Base-by-base conservation (phyloP, 2,329 filamentous ascomycete genomes). In the Aspergillus pseudoviridinutans region DNA sequence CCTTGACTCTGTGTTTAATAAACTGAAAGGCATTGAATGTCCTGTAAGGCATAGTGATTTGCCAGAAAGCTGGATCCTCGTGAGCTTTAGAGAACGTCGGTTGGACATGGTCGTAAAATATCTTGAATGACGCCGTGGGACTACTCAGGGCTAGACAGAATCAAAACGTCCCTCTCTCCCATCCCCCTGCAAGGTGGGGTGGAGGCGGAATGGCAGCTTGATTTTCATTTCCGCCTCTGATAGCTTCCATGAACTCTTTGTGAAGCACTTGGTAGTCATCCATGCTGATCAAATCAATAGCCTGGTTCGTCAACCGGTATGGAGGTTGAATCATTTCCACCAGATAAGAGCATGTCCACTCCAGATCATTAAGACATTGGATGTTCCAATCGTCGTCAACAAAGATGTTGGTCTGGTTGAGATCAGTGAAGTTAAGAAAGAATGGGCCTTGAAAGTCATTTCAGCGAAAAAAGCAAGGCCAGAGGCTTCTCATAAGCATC, bases 381-480 rank as follows among this genome's bases (percentile, higher is more conserved):
- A 70, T 62, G 28, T 69, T 58, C 68, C 66, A 69, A 22, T 64
- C 24, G 3, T 62, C 49, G 54, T 68, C 59, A 8, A 69, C 61
- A 44, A 66, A 55, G 4, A 70, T 66, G 38, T 70, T 70, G 53
- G 71, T 74, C 53, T 67, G 64, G 53, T 78, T 69, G 4, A 79
- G 58, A 60, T 79, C 76, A 12, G 74, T 51, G 9, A 56, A 25
- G 14, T 17, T 47, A 4, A 54, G 17, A 20, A 55, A 25, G 57
- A 76, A 78, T 25, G 72, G 72, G 6, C 76, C 73, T 20, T 65
- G 59, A 9, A 66, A 61, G 20, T 74, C 61, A 59, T 74, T 69
- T 28, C 50, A 54, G 6, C 41, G 61, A 50, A 66, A 71, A 54
- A 71, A 47, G 25, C 53, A 72, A 62, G 42, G 64, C 53, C 32